Percentiles rank a stretch among this genome's conserved stretches.
Evolutionary conservation across 108 stramenopile genomes (phyloP).

Genomic region (Stephanodiscus triporus): DNA sequence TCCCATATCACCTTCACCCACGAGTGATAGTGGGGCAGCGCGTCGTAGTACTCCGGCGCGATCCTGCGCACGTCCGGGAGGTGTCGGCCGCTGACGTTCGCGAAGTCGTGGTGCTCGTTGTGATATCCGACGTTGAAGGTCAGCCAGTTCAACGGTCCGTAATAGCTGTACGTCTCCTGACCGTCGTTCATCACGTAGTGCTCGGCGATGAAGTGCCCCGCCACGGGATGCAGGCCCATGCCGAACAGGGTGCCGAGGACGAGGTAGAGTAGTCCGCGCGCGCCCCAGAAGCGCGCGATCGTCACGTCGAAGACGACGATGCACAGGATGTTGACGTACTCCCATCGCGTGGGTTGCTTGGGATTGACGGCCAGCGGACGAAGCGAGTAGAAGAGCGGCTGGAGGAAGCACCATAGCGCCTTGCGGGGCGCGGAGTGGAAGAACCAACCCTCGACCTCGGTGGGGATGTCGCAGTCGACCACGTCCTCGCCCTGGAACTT

Average conservation of each 20-base stretch:
- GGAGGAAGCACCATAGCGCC: slow-evolving; percentile 80
- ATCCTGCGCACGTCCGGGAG: slow-evolving; percentile 81
- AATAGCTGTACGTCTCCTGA: slow-evolving; percentile 90
- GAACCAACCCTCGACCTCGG: slow-evolving; percentile 72
- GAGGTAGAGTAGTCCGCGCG: slow-evolving; percentile 75
- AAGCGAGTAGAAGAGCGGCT: slow-evolving; percentile 87
- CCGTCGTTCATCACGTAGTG: slow-evolving; percentile 88
- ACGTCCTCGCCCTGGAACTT: slow-evolving; percentile 84
- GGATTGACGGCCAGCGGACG: slow-evolving; percentile 86
- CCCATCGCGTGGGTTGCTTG: slow-evolving; percentile 65
- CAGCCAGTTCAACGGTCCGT: slow-evolving; percentile 91
- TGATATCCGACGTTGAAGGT: slow-evolving; percentile 96
- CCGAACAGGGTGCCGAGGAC: slow-evolving; percentile 80
- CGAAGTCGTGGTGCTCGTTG: slow-evolving; percentile 98
- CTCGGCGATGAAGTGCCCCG: slow-evolving; percentile 96
- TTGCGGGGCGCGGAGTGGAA: slow-evolving; percentile 77
- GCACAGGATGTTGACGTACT: slow-evolving; percentile 62
- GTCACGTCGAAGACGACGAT: slow-evolving; percentile 64
- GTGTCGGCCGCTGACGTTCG: slow-evolving; percentile 74
- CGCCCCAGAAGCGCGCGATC: slow-evolving; percentile 67
- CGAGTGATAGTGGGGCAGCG: slow-evolving; percentile 77
- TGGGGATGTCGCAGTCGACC: slow-evolving; percentile 91
- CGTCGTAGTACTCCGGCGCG: slow-evolving; percentile 91
- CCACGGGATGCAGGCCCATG: slow-evolving; percentile 92
- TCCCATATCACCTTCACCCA: slow-evolving; percentile 87